Conservation (phyloP, 164 flowering plant species). For the Warburgia ugandensis region DNA sequence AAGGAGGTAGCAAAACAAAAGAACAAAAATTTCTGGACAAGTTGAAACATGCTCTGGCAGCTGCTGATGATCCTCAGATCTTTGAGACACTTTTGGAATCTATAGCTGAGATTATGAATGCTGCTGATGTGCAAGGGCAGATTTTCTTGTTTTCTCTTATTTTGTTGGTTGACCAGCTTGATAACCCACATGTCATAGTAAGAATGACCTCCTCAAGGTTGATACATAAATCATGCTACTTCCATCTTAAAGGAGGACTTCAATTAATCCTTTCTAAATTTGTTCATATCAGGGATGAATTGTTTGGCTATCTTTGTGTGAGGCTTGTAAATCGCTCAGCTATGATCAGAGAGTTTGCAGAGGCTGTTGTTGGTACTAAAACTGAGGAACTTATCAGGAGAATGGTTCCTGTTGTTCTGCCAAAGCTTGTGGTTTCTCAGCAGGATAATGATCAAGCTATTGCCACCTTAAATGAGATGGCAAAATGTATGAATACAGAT, state of each 20-base stretch:
- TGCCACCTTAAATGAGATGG: constrained; percentile 52
- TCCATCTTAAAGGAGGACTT: constrained; percentile 70
- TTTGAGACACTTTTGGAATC: constrained; percentile 76
- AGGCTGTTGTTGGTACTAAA: constrained; percentile 69
- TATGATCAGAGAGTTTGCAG: constrained; percentile 83
- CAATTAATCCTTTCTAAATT: constrained; percentile 50
- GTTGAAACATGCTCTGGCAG: constrained; percentile 57
- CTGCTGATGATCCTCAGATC: constrained; percentile 56
- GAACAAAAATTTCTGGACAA: constrained; percentile 60
- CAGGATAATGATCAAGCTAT: constrained; percentile 54
- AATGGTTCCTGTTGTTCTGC: constrained; percentile 94
- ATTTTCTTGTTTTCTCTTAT: constrained; percentile 63
- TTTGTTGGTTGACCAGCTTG: constrained; percentile 87
- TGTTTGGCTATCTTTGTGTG: constrained; percentile 66
- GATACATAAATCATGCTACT: constrained; percentile 56
- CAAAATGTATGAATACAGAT: constrained; percentile 62
- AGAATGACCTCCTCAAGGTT: constrained; percentile 66
- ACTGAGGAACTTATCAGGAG: constrained; percentile 57
- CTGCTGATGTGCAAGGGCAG: constrained; percentile 53
- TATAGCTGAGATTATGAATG: constrained; percentile 62
- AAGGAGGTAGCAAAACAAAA: constrained; percentile 29
- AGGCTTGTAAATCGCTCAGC: constrained; percentile 59
- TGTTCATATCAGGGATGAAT: constrained; percentile 53
- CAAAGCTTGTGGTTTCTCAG: constrained; percentile 75
- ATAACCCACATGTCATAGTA: constrained; percentile 56